Base-by-base conservation (phyloP, 225 moss, liverwort and hornwort genomes). In the Marchantia polymorpha region DNA sequence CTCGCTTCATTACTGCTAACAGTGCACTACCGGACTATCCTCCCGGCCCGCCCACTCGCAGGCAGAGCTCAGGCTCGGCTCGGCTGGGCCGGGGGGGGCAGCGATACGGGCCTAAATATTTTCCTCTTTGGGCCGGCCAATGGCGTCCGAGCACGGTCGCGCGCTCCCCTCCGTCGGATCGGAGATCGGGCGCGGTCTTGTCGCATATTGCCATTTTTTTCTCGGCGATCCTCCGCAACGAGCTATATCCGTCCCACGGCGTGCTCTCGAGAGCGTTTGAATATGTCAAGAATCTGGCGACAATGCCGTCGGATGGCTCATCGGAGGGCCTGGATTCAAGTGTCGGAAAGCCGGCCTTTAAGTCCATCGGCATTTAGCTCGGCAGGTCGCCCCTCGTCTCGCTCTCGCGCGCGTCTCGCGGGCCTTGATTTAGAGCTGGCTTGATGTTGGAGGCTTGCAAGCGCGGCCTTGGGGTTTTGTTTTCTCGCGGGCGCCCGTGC, bases 281-380 rank as follows among this genome's bases (percentile, higher is more conserved):
- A 48, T 23, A 71, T 48, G 46, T 71, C 50, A 10, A 71, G 71
- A 72, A 72, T 52, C 50, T 51, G 49, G 72, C n/a, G 12, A n/a
- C 7, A 50, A 0, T 2, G 14, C 23, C 72, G 52, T 52, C 52
- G 12, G 72, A 72, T 52, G 20, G 22, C 7, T 0, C 12, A 52
- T 72, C 51, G n/a, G 20, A 72, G 23, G 64, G 25, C 9, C 13
- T 0, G 0, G 8, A 26, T 23, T 64, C 23, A 39, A 39, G 39
- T 39, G 64, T 64, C 25, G 25, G 64, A 64, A 64, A 16, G 59
- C 12, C 0, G 23, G 22, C 14, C 61, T 22, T 7, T 6, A 59
- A 59, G 22, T 7, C 23, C 9, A 61, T 17, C 61, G n/a, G n/a
- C 29, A 13, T 67, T 67, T 0, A 29, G 25, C 14, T 39, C 10